These are phyloP conservation scores for Cladophialophora psammophila DNA, from an alignment of 2,329 filamentous ascomycete genomes.

Conservation along the genomic window DNA sequence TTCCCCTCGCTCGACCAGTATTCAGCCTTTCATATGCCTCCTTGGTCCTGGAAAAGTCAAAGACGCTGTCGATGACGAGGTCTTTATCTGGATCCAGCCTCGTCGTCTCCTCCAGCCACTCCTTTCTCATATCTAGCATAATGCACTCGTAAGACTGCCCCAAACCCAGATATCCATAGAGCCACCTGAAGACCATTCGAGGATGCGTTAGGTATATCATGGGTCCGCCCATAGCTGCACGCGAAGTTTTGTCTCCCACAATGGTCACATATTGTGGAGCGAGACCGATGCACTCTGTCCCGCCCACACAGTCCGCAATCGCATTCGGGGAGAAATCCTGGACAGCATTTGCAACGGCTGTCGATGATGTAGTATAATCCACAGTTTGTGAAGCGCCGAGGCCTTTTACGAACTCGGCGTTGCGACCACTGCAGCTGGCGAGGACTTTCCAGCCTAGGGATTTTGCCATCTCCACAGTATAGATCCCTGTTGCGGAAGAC, in stretches of 20 bases:
- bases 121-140: slow-evolving; percentile 49
- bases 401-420: slow-evolving; percentile 62
- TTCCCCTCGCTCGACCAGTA: slow-evolving; percentile 63
- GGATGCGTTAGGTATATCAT: slow-evolving; percentile 39
- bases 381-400: slow-evolving; percentile 70
- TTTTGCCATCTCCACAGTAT: slow-evolving; percentile 69
- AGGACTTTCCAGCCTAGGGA: slow-evolving; percentile 65
- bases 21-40: slow-evolving; percentile 67
- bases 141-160: slow-evolving; percentile 51
- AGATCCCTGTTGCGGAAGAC: slow-evolving; percentile 67
- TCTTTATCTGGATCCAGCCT: slow-evolving; percentile 65
- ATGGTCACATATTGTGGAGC: slow-evolving; percentile 60
- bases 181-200: slow-evolving; percentile 47
- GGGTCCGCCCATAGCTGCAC: slow-evolving; percentile 55
- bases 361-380: slow-evolving; percentile 59
- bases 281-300: slow-evolving; percentile 61
- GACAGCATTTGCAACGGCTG: slow-evolving; percentile 57
- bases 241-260: slow-evolving; percentile 59
- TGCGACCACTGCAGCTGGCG: slow-evolving; percentile 64
- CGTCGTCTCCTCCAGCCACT: slow-evolving; percentile 59
- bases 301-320: slow-evolving; percentile 65
- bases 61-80: slow-evolving; percentile 64
- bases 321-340: slow-evolving; percentile 56
- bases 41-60: slow-evolving; percentile 62
- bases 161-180: slow-evolving; percentile 58